phyloP scores from a whole-genome alignment of 768 basidiomycete species.

The Calvatia gigantea region DNA sequence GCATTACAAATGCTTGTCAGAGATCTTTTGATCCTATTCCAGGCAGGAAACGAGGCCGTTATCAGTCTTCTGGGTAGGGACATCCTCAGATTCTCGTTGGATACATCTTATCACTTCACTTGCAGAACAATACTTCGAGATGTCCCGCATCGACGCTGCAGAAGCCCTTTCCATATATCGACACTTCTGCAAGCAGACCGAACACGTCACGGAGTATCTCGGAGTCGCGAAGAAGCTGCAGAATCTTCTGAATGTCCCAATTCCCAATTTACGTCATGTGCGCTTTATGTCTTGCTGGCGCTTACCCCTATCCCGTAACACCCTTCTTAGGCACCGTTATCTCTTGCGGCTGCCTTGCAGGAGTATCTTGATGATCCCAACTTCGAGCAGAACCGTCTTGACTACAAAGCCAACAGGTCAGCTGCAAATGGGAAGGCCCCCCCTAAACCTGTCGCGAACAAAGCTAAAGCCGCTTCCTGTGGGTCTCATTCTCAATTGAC shows the following conservation, averaged over 20 bases:
- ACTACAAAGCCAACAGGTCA: conserved; percentile 83
- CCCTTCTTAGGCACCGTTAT: conserved; percentile 82
- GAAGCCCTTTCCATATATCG: conserved; percentile 87
- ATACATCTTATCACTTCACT: conserved; percentile 20
- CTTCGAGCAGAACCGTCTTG: conserved; percentile 92
- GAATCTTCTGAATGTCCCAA: conserved; percentile 88
- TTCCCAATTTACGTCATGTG: conserved; percentile 92
- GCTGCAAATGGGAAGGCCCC: conserved; percentile 41
- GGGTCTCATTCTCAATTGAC: not conserved
- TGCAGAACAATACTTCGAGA: conserved; percentile 96
- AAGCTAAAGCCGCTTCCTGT: not conserved
- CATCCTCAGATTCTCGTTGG: conserved; percentile 10
- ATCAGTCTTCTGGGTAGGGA: conserved; percentile 71
- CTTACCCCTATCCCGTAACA: not conserved
- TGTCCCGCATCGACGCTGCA: conserved; percentile 90
- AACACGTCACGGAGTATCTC: conserved; percentile 88
- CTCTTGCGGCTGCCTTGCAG: conserved; percentile 88
- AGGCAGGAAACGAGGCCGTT: conserved; percentile 94
- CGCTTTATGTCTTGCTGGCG: conserved; percentile 20
- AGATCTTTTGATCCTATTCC: conserved; percentile 92
- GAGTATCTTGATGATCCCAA: conserved; percentile 96
- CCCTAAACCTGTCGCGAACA: not conserved
- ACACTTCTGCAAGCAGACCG: conserved; percentile 91
- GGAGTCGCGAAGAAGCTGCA: conserved; percentile 90
- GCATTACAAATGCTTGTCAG: conserved; percentile 94